Evolutionary conservation across 768 basidiomycete species (phyloP).

Genomic region (Kondoa subrosea): DNA sequence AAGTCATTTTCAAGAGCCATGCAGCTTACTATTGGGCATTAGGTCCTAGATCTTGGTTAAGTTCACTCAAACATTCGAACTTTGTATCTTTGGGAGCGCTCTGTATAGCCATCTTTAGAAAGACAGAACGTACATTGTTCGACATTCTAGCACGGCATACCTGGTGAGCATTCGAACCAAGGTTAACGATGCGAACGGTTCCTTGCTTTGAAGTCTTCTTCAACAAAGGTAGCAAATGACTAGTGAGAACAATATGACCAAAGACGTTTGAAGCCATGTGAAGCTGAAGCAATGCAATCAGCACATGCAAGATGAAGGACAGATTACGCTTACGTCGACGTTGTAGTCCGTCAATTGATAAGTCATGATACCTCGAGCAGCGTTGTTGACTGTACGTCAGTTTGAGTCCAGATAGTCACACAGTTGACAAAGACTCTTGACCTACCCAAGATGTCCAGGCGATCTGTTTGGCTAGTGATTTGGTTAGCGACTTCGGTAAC

Average conservation of each 20-base stretch:
- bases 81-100: constrained; percentile 14
- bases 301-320: neutral
- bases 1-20: too few species aligned
- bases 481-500: constrained; percentile 15
- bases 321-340: constrained; percentile 10
- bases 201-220: constrained; percentile 15
- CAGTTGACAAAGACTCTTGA: too few species aligned
- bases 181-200: constrained; percentile 14
- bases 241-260: constrained; percentile 16
- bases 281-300: neutral
- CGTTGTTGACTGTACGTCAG: constrained; percentile 19
- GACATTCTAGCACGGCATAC: too few species aligned
- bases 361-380: constrained; percentile 19
- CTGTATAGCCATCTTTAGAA: too few species aligned
- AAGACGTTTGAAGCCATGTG: constrained; percentile 13
- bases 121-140: too few species aligned
- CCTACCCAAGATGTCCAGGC: constrained; percentile 17
- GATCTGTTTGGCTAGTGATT: constrained; percentile 16
- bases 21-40: constrained; percentile 12
- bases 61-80: constrained; percentile 14
- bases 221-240: constrained; percentile 13
- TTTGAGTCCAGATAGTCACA: too few species aligned
- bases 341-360: constrained; percentile 14
- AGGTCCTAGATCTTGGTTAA: constrained; percentile 18
- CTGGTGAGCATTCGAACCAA: constrained; percentile 17